Base-by-base conservation (phyloP, 2,329 filamentous ascomycete genomes). In the Colletotrichum noveboracense region DNA sequence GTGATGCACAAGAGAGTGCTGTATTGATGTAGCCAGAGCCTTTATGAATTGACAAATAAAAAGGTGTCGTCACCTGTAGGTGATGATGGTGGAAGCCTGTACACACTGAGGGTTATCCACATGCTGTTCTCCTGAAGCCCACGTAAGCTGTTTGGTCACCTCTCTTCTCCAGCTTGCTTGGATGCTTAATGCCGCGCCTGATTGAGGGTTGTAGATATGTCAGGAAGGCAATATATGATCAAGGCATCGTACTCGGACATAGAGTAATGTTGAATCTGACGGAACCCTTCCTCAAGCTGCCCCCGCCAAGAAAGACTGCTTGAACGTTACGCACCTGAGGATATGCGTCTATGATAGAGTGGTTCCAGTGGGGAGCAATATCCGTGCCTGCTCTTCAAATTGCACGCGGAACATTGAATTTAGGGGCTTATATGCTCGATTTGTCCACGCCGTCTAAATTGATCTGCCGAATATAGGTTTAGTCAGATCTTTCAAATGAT, bases 61-160 rank as follows among this genome's bases (percentile, higher is more conserved):
- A n/a, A 10, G 5, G 18, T n/a, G 9, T 43, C 8, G 0, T 43
- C 18, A n/a, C 18, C 38, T 3, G 16, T 10, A n/a, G 38, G 9
- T 6, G 18, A n/a, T 12, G 18, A 0, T 10, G 18, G 18, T 43
- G 38, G 18, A n/a, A n/a, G 0, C 1, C 8, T 6, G 9, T 43
- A n/a, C 18, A 43, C 3, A 43, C 5, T n/a, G 18, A n/a, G 38
- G 18, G 38, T n/a, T n/a, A 43, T n/a, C 38, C 38, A 43, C 38
- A 43, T 43, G 7, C 18, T n/a, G 9, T n/a, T 10, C 8, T 9
- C 38, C 8, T 43, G 38, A 43, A 43, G 18, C 38, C 38, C 18
- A n/a, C 38, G 38, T 43, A 43, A n/a, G 38, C 38, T 2, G 18
- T 43, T 43, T 43, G 18, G n/a, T 43, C 38, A 43, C 38, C 38